A percentile compares a stretch with the other conserved stretches of the same genome.
phyloP scores from a whole-genome alignment of 805 yeast species.

The Ogataea pilisensis region DNA sequence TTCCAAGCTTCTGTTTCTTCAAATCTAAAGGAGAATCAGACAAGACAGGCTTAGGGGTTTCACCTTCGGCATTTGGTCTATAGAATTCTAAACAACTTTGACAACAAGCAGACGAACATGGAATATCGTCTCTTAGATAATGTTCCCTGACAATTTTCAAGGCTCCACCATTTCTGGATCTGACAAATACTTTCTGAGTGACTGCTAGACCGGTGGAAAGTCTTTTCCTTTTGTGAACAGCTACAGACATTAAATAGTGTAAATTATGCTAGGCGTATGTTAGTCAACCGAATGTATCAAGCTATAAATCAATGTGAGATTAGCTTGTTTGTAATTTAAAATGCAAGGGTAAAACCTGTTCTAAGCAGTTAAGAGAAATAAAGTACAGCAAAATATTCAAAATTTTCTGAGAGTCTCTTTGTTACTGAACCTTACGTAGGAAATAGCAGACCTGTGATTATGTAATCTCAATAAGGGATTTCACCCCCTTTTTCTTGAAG shows the following conservation, averaged over 20 bases:
- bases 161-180: conserved; percentile 88
- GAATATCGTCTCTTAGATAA: conserved; percentile 86
- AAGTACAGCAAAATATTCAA: too few species aligned
- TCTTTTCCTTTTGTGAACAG: conserved; percentile 36
- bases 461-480: too few species aligned
- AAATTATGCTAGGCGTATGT: too few species aligned
- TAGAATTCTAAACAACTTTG: conserved; percentile 50
- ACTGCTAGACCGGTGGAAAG: conserved; percentile 55
- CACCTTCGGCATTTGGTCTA: conserved; percentile 63
- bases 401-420: too few species aligned
- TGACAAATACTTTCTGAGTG: conserved; percentile 84
- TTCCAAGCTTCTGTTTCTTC: conserved; percentile 40
- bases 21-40: conserved; percentile 55
- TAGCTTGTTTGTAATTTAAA: too few species aligned
- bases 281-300: too few species aligned
- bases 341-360: too few species aligned
- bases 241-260: conserved; percentile 9
- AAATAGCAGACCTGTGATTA: too few species aligned
- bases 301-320: too few species aligned
- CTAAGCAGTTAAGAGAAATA: too few species aligned
- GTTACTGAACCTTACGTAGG: too few species aligned
- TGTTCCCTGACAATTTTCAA: conserved; percentile 91
- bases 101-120: conserved; percentile 80
- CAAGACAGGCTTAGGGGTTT: conserved; percentile 61
- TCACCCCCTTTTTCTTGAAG: too few species aligned